Conservation (phyloP, 345 rosid genomes). For the Psidium friedrichsthalianum region DNA sequence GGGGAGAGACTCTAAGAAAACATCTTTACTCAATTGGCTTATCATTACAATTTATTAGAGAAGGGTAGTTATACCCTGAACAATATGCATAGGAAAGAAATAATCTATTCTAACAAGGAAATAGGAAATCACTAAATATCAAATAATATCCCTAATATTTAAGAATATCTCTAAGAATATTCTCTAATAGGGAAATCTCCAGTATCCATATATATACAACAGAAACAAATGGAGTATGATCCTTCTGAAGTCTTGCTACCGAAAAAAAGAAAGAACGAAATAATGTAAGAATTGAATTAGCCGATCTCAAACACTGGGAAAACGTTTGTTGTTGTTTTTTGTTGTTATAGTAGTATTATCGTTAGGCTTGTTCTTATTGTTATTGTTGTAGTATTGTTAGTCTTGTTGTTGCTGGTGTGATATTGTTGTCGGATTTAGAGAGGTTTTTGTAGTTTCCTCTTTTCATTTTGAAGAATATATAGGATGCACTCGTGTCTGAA, state of each 20-base stretch:
- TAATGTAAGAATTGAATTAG: not conserved
- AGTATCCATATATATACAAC: too few species aligned
- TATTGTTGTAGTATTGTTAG: not conserved
- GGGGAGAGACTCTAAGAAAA: too few species aligned
- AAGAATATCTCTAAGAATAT: too few species aligned
- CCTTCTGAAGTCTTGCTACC: not conserved
- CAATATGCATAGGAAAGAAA: too few species aligned
- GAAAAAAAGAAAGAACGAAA: not conserved
- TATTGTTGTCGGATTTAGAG: not conserved
- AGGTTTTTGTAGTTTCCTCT: not conserved
- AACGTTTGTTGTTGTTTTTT: not conserved
- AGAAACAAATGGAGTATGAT: not conserved
- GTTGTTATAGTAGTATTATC: not conserved
- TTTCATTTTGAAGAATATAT: not conserved
- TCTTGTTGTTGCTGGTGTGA: not conserved
- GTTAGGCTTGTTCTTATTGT: not conserved
- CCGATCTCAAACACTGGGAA: not conserved
- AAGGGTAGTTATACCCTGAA: too few species aligned
- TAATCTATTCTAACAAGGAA: too few species aligned
- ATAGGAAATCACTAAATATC: too few species aligned
- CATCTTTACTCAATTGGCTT: too few species aligned
- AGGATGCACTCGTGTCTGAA: not conserved
- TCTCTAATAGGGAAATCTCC: too few species aligned
- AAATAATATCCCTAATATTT: too few species aligned
- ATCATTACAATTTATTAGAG: too few species aligned